These are phyloP conservation scores for Moesziomyces aphidis DNA, from an alignment of 1,284 basidiomycete genomes.

Conservation along the genomic window DNA sequence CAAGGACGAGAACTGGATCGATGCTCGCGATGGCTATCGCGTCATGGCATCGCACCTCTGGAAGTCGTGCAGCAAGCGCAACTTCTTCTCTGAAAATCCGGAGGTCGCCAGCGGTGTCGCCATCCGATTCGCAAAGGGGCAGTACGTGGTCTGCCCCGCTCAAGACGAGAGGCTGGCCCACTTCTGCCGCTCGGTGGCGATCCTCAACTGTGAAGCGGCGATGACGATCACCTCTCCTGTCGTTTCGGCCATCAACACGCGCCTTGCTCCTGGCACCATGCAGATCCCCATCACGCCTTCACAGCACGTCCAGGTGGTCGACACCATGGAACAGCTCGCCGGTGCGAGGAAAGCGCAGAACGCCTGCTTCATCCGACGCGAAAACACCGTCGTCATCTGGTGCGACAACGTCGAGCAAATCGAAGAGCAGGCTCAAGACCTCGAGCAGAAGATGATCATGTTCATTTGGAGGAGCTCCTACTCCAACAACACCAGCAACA, in stretches of 20 bases:
- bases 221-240: constrained; percentile 82
- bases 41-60: constrained; percentile 49
- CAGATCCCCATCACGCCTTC: constrained; percentile 51
- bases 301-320: constrained; percentile 49
- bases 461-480: constrained; percentile 75
- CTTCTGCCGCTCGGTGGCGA: constrained; percentile 72
- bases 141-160: constrained; percentile 44
- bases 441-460: constrained; percentile 82
- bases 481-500: constrained; percentile 20
- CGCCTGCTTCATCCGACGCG: constrained; percentile 83
- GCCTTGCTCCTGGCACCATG: constrained; percentile 64
- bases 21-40: constrained; percentile 42
- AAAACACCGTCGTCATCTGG: constrained; percentile 81
- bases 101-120: constrained; percentile 36
- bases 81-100: constrained; percentile 28
- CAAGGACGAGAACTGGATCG: constrained; percentile 30
- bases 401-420: constrained; percentile 75
- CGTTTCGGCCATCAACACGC: constrained; percentile 76
- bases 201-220: constrained; percentile 81
- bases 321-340: constrained; percentile 75
- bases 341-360: constrained; percentile 83
- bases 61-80: constrained; percentile 22
- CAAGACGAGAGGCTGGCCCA: constrained; percentile 19
- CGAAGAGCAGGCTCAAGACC: constrained; percentile 70
- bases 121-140: constrained; percentile 44